Percentiles rank a stretch among this genome's conserved stretches.
Evolutionary conservation across 2,329 filamentous ascomycete genomes (phyloP).

Genomic region (Fusarium robinianum): DNA sequence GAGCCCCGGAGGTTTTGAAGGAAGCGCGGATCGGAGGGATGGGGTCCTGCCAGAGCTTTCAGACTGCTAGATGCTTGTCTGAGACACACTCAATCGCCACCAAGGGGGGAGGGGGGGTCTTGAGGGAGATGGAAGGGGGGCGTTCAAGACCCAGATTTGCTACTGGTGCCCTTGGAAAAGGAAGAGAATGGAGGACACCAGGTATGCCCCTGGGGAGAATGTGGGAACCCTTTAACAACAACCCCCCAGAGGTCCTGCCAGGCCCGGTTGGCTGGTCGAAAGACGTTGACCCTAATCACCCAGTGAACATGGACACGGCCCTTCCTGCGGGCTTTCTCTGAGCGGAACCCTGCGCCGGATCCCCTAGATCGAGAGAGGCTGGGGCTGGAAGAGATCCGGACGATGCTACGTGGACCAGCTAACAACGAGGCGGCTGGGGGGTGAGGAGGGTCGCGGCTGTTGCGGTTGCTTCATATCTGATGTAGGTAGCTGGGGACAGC

Average conservation of each 20-base stretch:
- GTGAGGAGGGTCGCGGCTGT: constrained; percentile 1
- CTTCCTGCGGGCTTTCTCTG: background rate
- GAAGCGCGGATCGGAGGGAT: constrained; percentile 18
- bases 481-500: no score
- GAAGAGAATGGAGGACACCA: background rate
- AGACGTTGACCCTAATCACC: no score
- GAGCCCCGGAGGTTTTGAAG: constrained; percentile 19
- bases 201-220: no score
- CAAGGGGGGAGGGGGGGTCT: constrained; percentile 3
- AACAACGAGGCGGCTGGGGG: constrained; percentile 15
- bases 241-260: no score
- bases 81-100: constrained; percentile 23
- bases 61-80: constrained; percentile 18
- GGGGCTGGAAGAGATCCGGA: constrained; percentile 8
- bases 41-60: constrained; percentile 3
- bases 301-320: no score
- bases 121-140: constrained; percentile 37
- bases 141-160: constrained; percentile 7
- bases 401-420: constrained; percentile 22
- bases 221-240: no score
- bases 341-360: constrained; percentile 15
- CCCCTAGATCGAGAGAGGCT: constrained; percentile 16
- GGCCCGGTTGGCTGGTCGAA: no score
- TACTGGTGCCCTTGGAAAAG: background rate
- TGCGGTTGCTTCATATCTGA: constrained; percentile 4